These are phyloP conservation scores for Fragaria ananassa DNA, from an alignment of 306 rosid genomes.

Conservation along the genomic window DNA sequence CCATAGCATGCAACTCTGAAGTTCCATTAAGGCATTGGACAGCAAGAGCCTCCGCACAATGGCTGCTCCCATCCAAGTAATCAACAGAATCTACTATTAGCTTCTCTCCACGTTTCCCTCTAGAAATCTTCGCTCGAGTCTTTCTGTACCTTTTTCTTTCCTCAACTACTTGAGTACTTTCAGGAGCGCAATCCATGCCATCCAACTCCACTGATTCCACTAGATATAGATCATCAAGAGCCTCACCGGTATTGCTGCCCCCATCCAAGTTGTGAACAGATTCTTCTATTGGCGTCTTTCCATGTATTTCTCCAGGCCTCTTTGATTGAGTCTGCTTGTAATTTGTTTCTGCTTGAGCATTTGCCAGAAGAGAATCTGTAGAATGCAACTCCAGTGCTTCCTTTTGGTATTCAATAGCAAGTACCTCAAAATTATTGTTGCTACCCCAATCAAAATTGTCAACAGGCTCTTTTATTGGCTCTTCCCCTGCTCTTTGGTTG, in stretches of 20 bases:
- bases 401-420: slow-evolving; percentile 37
- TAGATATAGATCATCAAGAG: slow-evolving; percentile 34
- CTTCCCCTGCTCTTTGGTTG: slow-evolving; percentile 61
- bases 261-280: slow-evolving; percentile 26
- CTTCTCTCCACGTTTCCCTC: slow-evolving; percentile 54
- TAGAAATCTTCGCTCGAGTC: background rate
- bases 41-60: slow-evolving; percentile 31
- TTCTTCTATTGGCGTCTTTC: slow-evolving; percentile 29
- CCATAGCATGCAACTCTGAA: slow-evolving; percentile 25
- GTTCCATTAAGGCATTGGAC: slow-evolving; percentile 41
- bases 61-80: slow-evolving; percentile 30
- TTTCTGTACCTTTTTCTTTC: background rate
- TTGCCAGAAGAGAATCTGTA: slow-evolving; percentile 25
- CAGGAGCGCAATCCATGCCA: slow-evolving; percentile 33
- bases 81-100: slow-evolving; percentile 14
- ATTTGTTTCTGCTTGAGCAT: slow-evolving; percentile 10
- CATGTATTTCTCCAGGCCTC: slow-evolving; percentile 47
- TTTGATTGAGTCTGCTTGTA: background rate
- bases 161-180: slow-evolving; percentile 26
- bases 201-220: slow-evolving; percentile 36
- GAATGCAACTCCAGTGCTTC: slow-evolving; percentile 37
- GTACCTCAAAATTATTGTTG: slow-evolving; percentile 31
- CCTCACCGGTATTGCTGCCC: slow-evolving; percentile 29
- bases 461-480: slow-evolving; percentile 16
- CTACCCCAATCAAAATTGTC: slow-evolving; percentile 27